Evolutionary conservation across 2,329 filamentous ascomycete genomes (phyloP).

Genomic region (Ceratocystis lukuohia): DNA sequence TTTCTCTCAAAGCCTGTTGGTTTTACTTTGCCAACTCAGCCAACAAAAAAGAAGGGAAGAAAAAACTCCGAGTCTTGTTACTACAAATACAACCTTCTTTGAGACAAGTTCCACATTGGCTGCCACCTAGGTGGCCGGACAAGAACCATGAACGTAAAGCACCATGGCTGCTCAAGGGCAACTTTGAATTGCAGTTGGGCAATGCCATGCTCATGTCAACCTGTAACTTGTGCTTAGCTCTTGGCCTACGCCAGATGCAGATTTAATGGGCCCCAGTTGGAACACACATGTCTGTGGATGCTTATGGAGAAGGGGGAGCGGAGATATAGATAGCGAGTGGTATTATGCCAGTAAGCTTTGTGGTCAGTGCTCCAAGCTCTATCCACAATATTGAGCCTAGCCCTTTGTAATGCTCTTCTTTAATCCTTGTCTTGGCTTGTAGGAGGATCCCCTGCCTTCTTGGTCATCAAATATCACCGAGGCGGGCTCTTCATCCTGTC

Average conservation of each 20-base stretch:
- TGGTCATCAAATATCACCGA: background rate
- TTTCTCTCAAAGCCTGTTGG: background rate
- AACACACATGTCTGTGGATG: background rate
- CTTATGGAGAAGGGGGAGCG: background rate
- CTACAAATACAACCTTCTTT: background rate
- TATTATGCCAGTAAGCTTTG: background rate
- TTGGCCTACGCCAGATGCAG: background rate
- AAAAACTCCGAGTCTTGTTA: background rate
- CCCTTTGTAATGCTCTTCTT: background rate
- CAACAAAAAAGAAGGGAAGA: background rate
- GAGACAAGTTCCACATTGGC: background rate
- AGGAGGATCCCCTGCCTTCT: background rate
- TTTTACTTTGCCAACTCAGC: background rate
- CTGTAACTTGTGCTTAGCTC: background rate
- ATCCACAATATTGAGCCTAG: background rate
- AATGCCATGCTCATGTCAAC: background rate
- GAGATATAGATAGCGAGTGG: background rate
- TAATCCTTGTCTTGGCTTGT: background rate
- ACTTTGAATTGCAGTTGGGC: background rate
- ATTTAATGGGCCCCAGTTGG: background rate
- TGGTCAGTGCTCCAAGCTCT: background rate
- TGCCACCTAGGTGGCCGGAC: background rate
- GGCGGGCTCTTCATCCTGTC: background rate
- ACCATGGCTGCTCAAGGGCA: background rate
- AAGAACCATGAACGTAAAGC: background rate